Base-by-base conservation (phyloP, 352 stramenopile species). In the Thalassiosira oceanica region DNA sequence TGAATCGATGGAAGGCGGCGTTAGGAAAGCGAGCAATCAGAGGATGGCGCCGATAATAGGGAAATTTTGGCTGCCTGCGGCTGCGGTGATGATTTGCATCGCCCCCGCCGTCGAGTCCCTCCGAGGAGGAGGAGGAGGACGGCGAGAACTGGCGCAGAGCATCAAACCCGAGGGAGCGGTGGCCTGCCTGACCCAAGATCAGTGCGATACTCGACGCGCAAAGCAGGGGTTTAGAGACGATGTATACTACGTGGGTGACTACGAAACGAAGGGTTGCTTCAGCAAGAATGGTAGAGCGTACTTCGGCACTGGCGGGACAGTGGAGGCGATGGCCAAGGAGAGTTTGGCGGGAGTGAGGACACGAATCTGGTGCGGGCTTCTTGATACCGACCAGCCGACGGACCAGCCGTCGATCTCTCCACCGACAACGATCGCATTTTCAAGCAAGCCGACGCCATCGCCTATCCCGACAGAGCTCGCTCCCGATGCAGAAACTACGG, bases 321-420 rank as follows among this genome's bases (percentile, higher is more conserved):
- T 44, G 18, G 54, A 37, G 10, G 54, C 52, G 10, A 39, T 55
- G 24, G 11, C 26, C 21, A 36, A 55, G 41, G 2, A 13, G 20
- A 13, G 15, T 18, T 27, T 64, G 15, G 24, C 54, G 13, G 54
- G 54, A 35, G 20, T 64, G 44, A 39, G 44, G 41, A 24, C 35
- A 27, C 54, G 54, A 21, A 18, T 64, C 16, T 64, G 42, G 37
- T 64, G 54, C 39, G 37, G n/a, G n/a, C n/a, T n/a, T n/a, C n/a
- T n/a, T n/a, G n/a, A n/a, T n/a, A 58, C 10, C 10, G 33, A 39
- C 33, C 33, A 39, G 33, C 10, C 10, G 33, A 39, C 10, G 33
- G 33, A 39, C 10, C 33, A 10, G 33, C 33, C 33, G n/a, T 11
- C 10, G n/a, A 10, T n/a, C 10, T n/a, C 33, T 11, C 33, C 33